Evolutionary conservation across 2,329 filamentous ascomycete species (phyloP).

Genomic region (Xenoacremonium recifei): DNA sequence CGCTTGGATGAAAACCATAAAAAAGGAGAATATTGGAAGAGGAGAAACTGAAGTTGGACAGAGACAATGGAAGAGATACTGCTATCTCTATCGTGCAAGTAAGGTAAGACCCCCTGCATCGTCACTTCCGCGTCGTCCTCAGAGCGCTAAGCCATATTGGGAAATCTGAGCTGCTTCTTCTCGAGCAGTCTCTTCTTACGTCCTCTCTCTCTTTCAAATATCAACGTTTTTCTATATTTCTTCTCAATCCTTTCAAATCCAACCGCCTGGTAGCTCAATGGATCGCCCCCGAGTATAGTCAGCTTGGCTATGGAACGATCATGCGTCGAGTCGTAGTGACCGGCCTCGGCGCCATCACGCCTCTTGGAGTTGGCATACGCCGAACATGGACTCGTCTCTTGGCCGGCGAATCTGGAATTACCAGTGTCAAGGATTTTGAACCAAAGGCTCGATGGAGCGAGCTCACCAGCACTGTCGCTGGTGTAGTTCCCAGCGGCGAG

Average conservation of each 20-base stretch:
- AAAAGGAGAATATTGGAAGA: neutral
- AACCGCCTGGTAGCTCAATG: neutral
- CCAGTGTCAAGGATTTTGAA: conserved; percentile 64
- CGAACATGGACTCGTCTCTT: conserved; percentile 80
- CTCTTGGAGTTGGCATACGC: conserved; percentile 75
- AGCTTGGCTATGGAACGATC: conserved; percentile 38
- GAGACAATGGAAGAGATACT: neutral
- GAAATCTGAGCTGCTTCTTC: too few relatives aligned
- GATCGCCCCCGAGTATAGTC: neutral
- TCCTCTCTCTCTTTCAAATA: neutral
- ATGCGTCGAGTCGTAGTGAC: conserved; percentile 80
- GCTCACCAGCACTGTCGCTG: conserved; percentile 83
- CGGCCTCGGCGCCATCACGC: conserved; percentile 78
- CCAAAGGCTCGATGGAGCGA: conserved; percentile 60
- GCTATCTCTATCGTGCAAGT: too few relatives aligned
- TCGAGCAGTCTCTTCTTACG: neutral
- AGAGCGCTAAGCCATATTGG: conserved; percentile 21
- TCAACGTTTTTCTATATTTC: neutral
- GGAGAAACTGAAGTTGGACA: neutral
- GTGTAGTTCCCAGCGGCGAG: conserved; percentile 63
- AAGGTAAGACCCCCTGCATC: conserved; percentile 5
- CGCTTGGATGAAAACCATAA: neutral
- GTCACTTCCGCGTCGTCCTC: neutral
- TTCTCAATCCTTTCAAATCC: neutral
- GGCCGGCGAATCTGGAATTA: conserved; percentile 76